Evolutionary conservation across 2,329 filamentous ascomycete genomes (phyloP).

Genomic region (Elsinoe perseae): DNA sequence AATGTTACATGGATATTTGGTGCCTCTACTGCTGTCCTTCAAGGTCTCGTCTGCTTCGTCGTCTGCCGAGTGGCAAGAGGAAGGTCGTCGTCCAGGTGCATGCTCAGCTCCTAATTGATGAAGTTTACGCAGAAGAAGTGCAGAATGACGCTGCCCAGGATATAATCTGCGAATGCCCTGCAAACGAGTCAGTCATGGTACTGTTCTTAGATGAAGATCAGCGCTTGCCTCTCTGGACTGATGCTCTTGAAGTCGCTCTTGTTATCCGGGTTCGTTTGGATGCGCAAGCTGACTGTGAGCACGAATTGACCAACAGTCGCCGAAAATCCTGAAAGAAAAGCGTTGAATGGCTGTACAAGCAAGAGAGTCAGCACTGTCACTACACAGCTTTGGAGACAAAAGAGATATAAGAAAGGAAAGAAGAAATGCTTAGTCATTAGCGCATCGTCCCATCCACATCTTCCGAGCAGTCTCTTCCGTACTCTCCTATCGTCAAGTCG

Average conservation of each 20-base stretch:
- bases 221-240: constrained; percentile 66
- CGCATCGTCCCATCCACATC: background rate
- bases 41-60: too few species aligned
- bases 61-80: too few species aligned
- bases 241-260: constrained; percentile 67
- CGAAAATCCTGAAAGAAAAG: constrained; percentile 90
- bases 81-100: too few species aligned
- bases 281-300: constrained; percentile 78
- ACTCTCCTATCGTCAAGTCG: background rate
- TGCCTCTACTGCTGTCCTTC: too few species aligned
- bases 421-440: background rate
- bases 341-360: constrained; percentile 80
- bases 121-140: constrained; percentile 99
- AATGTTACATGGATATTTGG: constrained; percentile 3
- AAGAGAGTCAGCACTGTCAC: background rate
- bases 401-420: background rate
- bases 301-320: constrained; percentile 97
- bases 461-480: background rate
- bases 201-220: background rate
- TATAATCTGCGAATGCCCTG: constrained; percentile 91
- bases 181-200: constrained; percentile 16
- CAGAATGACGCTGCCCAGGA: constrained; percentile 88
- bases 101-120: constrained; percentile 64
- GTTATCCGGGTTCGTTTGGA: constrained; percentile 83
- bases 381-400: background rate